Evolutionary conservation across 2,329 filamentous ascomycete genomes (phyloP), one percentile per base, ranked within the genome.

Genomic region (Colletotrichum incanum): DNA sequence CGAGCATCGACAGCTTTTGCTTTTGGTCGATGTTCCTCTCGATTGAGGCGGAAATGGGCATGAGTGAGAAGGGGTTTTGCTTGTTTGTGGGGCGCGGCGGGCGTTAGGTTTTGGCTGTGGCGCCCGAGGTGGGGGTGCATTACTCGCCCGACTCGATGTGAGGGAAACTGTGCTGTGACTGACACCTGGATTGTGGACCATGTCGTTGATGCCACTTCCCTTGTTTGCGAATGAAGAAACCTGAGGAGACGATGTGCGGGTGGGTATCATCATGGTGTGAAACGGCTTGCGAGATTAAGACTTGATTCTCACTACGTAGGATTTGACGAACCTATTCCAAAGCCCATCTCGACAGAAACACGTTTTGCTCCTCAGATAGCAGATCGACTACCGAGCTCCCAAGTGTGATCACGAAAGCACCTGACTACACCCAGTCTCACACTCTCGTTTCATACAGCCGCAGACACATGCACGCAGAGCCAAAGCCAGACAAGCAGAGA

Each of bases 1-100:
- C 7, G 8, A 39, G 8, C 4, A 6, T 1, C 4, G 5, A 1
- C 1, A 1, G 0, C 11, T 50, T 50, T 52, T 50, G n/a, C 0
- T 9, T 3, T 61, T 31, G n/a, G n/a, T 23, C 3, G 23, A 23
- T 39, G 9, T 18, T 39, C n/a, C n/a, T n/a, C n/a, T 9, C 5
- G 16, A 31, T 37, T 9, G 18, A 20, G 18, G 4, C 4, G 20
- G 20, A 11, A 28, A n/a, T 23, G 16, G 4, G 6, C 3, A 18
- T 2, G 31, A 16, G 31, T 11, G 18, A 0, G 9, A 26, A 34
- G 1, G 54, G n/a, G 12, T 37, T 56, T 56, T 56, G 3, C 20
- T 18, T 23, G 54, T 4, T n/a, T 16, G 2, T n/a, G 56, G 26
- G 56, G 56, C 9, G 9, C 8, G 5, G 54, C 34, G 20, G 34